A percentile compares a stretch with the other conserved stretches of the same genome.
phyloP scores from a whole-genome alignment of 2,329 filamentous ascomycete genomes.

The Paecilomyces dactylethromorphus region DNA sequence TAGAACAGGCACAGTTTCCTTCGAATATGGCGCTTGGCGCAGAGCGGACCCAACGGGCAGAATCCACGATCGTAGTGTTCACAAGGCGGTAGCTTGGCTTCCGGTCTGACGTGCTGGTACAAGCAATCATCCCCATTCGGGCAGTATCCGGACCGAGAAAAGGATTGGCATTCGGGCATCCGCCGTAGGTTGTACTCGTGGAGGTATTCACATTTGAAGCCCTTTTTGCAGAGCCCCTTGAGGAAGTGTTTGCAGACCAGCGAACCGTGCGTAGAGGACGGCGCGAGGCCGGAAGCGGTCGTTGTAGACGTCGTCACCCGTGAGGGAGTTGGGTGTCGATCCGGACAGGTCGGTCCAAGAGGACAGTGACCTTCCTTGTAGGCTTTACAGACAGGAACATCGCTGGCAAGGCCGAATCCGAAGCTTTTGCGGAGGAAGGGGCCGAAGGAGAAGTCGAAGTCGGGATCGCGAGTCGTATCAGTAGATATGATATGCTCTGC shows the following conservation, averaged over 20 bases:
- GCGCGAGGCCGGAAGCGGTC: constrained; percentile 34
- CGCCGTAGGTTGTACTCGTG: constrained; percentile 98
- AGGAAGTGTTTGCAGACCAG: constrained; percentile 99
- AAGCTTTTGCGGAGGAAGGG: constrained; percentile 79
- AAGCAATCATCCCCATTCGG: constrained; percentile 95
- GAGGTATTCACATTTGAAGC: constrained; percentile 91
- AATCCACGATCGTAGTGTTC: constrained; percentile 93
- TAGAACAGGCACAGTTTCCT: constrained; percentile 78
- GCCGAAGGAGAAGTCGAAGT: constrained; percentile 71
- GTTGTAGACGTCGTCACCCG: constrained; percentile 37
- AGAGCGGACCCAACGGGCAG: constrained; percentile 81
- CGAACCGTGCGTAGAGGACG: constrained; percentile 39
- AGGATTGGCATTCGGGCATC: constrained; percentile 98
- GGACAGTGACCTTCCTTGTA: constrained; percentile 84
- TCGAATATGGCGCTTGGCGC: constrained; percentile 82
- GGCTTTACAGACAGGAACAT: constrained; percentile 76
- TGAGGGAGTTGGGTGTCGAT: constrained; percentile 62
- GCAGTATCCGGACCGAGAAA: constrained; percentile 87
- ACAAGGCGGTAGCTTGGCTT: constrained; percentile 71
- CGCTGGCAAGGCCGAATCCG: constrained; percentile 72
- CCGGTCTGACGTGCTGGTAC: constrained; percentile 82
- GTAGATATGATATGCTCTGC: constrained; percentile 29
- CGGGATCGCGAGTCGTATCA: constrained; percentile 27
- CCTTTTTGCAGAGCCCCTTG: constrained; percentile 95
- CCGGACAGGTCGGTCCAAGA: constrained; percentile 73